Evolutionary conservation across 345 rosid genomes (phyloP).

Genomic region (Hibiscus mutabilis): DNA sequence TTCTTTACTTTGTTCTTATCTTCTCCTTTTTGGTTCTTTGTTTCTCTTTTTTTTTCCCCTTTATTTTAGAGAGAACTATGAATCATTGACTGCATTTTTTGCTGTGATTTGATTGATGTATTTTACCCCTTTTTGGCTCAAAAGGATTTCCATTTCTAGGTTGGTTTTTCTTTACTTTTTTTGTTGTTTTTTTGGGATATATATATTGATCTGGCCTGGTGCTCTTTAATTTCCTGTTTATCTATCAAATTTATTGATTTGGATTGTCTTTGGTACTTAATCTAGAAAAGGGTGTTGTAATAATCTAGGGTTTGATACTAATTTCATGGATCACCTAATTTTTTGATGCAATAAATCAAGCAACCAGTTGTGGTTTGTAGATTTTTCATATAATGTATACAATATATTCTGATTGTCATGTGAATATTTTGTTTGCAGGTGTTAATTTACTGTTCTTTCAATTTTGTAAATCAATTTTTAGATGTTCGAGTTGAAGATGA

Average conservation of each 20-base stretch:
- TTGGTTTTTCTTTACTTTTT: slow-evolving; percentile 4
- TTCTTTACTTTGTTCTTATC: slow-evolving; percentile 34
- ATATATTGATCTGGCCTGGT: slow-evolving; percentile 9
- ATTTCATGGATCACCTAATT: neutral
- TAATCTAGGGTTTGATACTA: slow-evolving; percentile 3
- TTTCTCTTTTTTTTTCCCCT: neutral
- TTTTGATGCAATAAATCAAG: neutral
- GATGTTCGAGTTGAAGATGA: slow-evolving; percentile 23
- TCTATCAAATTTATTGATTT: neutral
- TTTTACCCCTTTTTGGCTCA: neutral
- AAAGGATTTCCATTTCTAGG: slow-evolving; percentile 21
- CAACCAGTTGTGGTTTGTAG: neutral
- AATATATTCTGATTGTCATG: neutral
- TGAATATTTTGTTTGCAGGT: neutral
- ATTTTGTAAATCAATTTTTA: slow-evolving; percentile 10
- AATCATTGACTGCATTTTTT: slow-evolving; percentile 12
- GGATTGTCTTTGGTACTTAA: neutral
- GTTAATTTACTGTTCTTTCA: slow-evolving; percentile 15
- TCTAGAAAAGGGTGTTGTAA: slow-evolving; percentile 1
- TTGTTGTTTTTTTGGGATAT: neutral
- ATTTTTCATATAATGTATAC: neutral
- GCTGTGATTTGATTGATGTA: slow-evolving; percentile 14
- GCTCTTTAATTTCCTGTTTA: neutral
- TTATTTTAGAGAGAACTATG: neutral
- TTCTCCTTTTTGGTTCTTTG: slow-evolving; percentile 8